These are phyloP conservation scores for Botryobasidium botryosum DNA, from an alignment of 768 basidiomycete genomes.

Conservation along the genomic window DNA sequence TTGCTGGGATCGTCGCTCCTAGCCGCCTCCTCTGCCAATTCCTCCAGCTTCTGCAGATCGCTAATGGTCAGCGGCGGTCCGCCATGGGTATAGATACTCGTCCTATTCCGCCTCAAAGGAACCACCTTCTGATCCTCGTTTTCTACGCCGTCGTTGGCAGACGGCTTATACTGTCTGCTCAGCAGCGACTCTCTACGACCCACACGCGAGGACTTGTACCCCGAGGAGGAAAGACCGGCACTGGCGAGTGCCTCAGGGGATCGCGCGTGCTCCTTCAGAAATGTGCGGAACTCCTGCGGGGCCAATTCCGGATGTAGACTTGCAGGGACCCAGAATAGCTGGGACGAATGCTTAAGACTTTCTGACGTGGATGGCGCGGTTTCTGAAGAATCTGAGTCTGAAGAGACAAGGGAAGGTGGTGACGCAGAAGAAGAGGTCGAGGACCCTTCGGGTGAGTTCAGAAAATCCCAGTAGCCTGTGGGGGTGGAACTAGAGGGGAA, in stretches of 20 bases:
- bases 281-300: slow-evolving; percentile 86
- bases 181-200: slow-evolving; percentile 86
- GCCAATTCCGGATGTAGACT: slow-evolving; percentile 94
- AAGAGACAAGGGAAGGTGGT: background rate
- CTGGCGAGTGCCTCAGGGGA: too few species aligned
- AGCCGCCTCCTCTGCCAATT: slow-evolving; percentile 80
- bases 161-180: slow-evolving; percentile 78
- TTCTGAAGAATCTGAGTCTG: slow-evolving; percentile 28
- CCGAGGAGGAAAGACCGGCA: slow-evolving; percentile 13
- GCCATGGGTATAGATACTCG: slow-evolving; percentile 44
- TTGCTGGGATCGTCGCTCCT: slow-evolving; percentile 65
- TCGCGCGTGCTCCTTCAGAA: slow-evolving; percentile 92
- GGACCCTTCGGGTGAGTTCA: background rate
- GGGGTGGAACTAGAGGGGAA: slow-evolving; percentile 34
- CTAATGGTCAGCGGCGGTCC: slow-evolving; percentile 81
- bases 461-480: slow-evolving; percentile 13
- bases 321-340: slow-evolving; percentile 98
- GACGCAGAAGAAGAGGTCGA: slow-evolving; percentile 10
- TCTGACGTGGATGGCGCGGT: too few species aligned
- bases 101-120: slow-evolving; percentile 46
- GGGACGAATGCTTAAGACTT: too few species aligned
- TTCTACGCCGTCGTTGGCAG: slow-evolving; percentile 58
- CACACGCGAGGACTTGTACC: slow-evolving; percentile 26
- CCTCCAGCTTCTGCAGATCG: slow-evolving; percentile 89
- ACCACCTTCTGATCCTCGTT: slow-evolving; percentile 43